These are phyloP conservation scores for Garcia nutans DNA, from an alignment of 345 rosid genomes.

Conservation along the genomic window DNA sequence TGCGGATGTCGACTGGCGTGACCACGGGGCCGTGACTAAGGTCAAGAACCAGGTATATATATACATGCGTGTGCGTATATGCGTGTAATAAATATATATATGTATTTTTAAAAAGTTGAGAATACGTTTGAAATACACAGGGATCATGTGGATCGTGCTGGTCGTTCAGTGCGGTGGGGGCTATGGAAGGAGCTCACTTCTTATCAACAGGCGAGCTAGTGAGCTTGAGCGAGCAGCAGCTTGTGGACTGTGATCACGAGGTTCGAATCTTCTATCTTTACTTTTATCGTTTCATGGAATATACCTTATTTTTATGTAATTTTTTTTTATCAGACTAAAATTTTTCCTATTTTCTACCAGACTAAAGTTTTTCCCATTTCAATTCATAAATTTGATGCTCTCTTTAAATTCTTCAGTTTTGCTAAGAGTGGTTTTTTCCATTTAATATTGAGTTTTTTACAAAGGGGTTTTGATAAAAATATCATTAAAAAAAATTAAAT, in stretches of 20 bases:
- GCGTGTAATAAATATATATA: no score
- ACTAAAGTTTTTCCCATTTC: no score
- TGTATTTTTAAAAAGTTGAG: background rate
- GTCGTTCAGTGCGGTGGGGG: constrained; percentile 94
- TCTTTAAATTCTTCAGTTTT: no score
- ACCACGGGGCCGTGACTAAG: constrained; percentile 72
- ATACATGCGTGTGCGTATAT: background rate
- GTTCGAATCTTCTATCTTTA: constrained; percentile 30
- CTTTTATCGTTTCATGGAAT: background rate
- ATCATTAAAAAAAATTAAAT: no score
- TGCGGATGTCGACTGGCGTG: constrained; percentile 87
- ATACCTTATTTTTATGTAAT: no score
- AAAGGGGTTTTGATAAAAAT: no score
- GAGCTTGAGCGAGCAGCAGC: constrained; percentile 98
- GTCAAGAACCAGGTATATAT: constrained; percentile 73
- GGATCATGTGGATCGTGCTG: constrained; percentile 98
- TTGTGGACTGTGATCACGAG: constrained; percentile 99
- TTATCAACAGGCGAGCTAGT: constrained; percentile 78
- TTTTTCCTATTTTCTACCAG: no score
- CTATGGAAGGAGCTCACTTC: constrained; percentile 89
- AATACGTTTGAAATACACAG: constrained; percentile 28
- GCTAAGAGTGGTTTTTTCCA: no score
- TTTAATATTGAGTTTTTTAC: no score
- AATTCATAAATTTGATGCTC: no score
- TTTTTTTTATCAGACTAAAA: no score